Evolutionary conservation across 2,329 filamentous ascomycete species (phyloP), one percentile per base, ranked within the genome.

Genomic region (Penicillium sp.): DNA sequence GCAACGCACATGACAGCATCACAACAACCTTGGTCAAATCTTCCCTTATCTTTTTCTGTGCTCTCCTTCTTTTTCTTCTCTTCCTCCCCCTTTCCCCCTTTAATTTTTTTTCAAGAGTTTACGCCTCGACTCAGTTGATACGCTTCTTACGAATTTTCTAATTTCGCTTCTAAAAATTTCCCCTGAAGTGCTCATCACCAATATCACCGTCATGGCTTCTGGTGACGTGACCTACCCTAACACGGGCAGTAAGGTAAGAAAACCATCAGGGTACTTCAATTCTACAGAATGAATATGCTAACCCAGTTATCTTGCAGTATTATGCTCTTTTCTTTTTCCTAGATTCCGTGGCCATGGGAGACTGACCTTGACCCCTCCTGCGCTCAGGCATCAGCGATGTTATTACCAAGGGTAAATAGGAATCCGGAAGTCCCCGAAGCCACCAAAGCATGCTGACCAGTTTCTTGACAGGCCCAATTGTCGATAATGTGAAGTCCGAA

Each of bases 401-500:
- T 35, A 57, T 70, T 38, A 67, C 65, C 44, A 69, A 69, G 53
- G 67, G 66, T 69, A 65, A 58, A 31, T 39, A 19, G 23, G 33
- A 39, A n/a, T 29, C 8, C 55, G n/a, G 25, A 21, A 43, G 35
- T 38, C 9, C 21, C 10, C 43, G 43, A 49, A 50, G 44, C 13
- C 10, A 56, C 38, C n/a, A 59, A 45, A 60, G 54, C 41, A 51
- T 51, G 55, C 67, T 68, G 55, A 68, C 53, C 6, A 41, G 13
- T 56, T 31, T 29, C 49, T 50, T 27, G 42, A 38, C 53, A 79
- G 82, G 83, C 55, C 83, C 85, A 45, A 76, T 86, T 59, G 83
- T 81, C 57, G 78, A 85, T 65, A 82, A 79, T 63, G 79, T 83
- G 68, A 84, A 82, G 71, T 77, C 79, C 59, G 80, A 87, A 73